A percentile compares a stretch with the other conserved stretches of the same genome.
Evolutionary conservation across 169 alveolate species (phyloP).

Genomic region (Cryptosporidium ubiquitum): DNA sequence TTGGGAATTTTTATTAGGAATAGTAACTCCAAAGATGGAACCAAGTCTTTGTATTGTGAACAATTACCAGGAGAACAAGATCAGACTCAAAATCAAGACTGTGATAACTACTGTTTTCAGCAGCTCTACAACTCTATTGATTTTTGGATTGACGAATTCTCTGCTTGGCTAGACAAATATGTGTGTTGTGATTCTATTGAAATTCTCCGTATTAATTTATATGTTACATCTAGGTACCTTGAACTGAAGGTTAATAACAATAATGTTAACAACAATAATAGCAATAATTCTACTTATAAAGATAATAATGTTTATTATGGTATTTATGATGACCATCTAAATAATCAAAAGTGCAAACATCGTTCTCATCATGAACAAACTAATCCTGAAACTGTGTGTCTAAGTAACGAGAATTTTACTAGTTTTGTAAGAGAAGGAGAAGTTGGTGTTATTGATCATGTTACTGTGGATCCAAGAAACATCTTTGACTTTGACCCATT

Average conservation of each 20-base stretch:
- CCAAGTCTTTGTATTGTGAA: neutral
- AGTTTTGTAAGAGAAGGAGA: neutral
- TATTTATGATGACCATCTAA: neutral
- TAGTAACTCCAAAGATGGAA: neutral
- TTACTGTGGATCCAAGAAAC: neutral
- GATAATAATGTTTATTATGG: neutral
- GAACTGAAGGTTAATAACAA: constrained; percentile 14
- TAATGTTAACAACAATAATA: neutral
- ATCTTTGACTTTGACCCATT: neutral
- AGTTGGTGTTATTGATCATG: neutral
- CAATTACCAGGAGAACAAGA: neutral
- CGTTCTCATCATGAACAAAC: neutral
- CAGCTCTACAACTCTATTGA: constrained; percentile 18
- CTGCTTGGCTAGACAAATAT: constrained; percentile 56
- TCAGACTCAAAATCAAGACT: neutral
- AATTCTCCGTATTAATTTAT: constrained; percentile 6
- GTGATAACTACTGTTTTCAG: neutral
- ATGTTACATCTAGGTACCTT: constrained; percentile 35
- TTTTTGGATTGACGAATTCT: constrained; percentile 47
- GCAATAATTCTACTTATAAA: neutral
- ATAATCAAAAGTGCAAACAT: neutral
- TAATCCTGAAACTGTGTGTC: neutral
- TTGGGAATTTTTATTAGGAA: constrained; percentile 9
- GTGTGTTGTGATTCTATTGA: constrained; percentile 46
- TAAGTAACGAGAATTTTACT: neutral